Conservation (phyloP, 2,329 filamentous ascomycete species). For the Penicillium sumatraense region DNA sequence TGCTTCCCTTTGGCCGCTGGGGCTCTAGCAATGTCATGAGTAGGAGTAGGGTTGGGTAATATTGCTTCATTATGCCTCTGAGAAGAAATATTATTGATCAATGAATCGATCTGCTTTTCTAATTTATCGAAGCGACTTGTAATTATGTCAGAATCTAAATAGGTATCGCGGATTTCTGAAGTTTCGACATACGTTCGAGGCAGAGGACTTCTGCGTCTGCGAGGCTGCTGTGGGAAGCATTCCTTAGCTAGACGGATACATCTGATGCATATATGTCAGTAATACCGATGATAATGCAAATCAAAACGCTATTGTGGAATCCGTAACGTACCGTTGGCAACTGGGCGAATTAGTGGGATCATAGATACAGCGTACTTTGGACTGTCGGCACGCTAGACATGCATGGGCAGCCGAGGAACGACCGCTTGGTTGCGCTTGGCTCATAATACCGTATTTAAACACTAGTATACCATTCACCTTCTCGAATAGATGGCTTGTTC, state of each 20-base stretch:
- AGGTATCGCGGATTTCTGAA: not conserved
- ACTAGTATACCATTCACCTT: not conserved
- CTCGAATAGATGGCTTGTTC: not conserved
- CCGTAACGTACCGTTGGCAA: not conserved
- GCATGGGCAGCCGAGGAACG: not conserved
- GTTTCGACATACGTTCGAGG: not conserved
- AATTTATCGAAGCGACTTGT: not conserved
- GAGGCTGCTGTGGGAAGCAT: not conserved
- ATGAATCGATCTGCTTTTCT: not conserved
- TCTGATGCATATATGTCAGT: not conserved
- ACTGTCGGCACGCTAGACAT: not conserved
- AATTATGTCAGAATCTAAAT: not conserved
- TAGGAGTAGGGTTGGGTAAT: not conserved
- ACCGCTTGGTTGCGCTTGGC: not conserved
- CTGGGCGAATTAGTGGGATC: not conserved
- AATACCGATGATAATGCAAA: not conserved
- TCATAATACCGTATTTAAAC: not conserved
- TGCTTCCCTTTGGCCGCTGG: not conserved
- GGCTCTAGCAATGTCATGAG: not conserved
- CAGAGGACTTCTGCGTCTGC: not conserved
- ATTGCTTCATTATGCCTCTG: not conserved
- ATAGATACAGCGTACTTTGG: slow-evolving; percentile 2
- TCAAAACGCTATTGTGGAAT: no score
- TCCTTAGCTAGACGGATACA: not conserved
- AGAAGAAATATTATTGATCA: not conserved